Conservation (phyloP, 306 rosid genomes). For the Mimosa pudica region DNA sequence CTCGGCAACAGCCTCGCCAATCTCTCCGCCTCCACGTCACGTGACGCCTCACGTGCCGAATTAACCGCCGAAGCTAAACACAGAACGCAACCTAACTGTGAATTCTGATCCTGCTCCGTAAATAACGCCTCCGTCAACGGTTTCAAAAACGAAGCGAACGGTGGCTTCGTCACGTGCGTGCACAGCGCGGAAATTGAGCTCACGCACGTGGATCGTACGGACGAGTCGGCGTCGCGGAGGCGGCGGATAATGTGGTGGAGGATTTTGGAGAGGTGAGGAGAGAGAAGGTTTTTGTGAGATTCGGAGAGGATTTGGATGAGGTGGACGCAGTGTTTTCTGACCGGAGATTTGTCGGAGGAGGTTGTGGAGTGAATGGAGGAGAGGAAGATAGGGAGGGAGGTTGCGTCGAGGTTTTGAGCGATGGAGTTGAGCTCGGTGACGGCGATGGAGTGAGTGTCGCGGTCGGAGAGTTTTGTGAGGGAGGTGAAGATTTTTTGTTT, state of each 20-base stretch:
- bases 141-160: constrained; percentile 67
- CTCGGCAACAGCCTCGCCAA: constrained; percentile 76
- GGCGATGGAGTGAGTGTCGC: constrained; percentile 83
- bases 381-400: constrained; percentile 61
- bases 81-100: constrained; percentile 86
- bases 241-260: constrained; percentile 63
- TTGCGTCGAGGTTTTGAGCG: constrained; percentile 62
- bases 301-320: constrained; percentile 72
- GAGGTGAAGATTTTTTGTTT: constrained; percentile 80
- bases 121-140: constrained; percentile 81
- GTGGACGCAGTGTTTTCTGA: constrained; percentile 80
- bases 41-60: constrained; percentile 49
- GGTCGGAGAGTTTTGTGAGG: constrained; percentile 94
- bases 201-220: constrained; percentile 91
- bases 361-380: constrained; percentile 86
- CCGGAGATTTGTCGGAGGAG: constrained; percentile 79
- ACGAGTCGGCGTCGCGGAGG: constrained; percentile 87
- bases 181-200: constrained; percentile 74
- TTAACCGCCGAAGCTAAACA: constrained; percentile 82
- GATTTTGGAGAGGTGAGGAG: constrained; percentile 75
- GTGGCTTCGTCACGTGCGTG: constrained; percentile 65
- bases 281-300: constrained; percentile 66
- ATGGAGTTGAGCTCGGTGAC: constrained; percentile 69
- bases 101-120: constrained; percentile 86
- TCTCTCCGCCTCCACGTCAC: constrained; percentile 34